phyloP scores from a whole-genome alignment of 176 grass and related monocot species.

The Luzula sylvatica region DNA sequence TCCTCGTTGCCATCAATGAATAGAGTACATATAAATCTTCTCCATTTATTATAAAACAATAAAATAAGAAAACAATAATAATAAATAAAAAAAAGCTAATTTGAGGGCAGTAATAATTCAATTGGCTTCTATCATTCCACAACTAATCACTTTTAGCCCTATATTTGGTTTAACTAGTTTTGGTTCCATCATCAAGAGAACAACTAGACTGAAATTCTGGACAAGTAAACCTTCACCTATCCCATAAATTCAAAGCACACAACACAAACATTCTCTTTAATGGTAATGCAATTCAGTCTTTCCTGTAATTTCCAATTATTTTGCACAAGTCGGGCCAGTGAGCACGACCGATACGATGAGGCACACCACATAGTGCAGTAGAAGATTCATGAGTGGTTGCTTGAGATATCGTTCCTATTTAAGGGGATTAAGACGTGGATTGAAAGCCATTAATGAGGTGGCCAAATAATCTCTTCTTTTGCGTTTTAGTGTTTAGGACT shows the following conservation, averaged over 20 bases:
- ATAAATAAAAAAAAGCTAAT: too few relatives aligned
- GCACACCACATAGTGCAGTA: background rate
- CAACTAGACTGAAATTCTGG: constrained; percentile 8
- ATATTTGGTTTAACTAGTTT: background rate
- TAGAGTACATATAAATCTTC: too few relatives aligned
- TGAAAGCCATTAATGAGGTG: constrained; percentile 2
- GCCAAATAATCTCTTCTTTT: background rate
- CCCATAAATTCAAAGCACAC: background rate
- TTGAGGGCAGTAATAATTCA: constrained; percentile 2
- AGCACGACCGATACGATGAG: background rate
- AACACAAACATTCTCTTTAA: too few relatives aligned
- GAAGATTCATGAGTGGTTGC: background rate
- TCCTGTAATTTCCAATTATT: background rate
- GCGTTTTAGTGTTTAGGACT: background rate
- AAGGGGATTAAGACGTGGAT: background rate
- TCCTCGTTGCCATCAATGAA: too few relatives aligned
- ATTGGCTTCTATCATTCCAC: constrained; percentile 6
- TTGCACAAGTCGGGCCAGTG: background rate
- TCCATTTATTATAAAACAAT: too few relatives aligned
- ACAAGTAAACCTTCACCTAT: constrained; percentile 13
- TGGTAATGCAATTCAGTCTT: background rate
- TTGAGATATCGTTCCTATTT: background rate
- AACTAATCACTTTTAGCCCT: background rate
- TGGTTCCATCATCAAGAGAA: background rate
- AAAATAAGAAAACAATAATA: too few relatives aligned